Conservation (phyloP, 805 yeast genomes). For the Candida maltosa region DNA sequence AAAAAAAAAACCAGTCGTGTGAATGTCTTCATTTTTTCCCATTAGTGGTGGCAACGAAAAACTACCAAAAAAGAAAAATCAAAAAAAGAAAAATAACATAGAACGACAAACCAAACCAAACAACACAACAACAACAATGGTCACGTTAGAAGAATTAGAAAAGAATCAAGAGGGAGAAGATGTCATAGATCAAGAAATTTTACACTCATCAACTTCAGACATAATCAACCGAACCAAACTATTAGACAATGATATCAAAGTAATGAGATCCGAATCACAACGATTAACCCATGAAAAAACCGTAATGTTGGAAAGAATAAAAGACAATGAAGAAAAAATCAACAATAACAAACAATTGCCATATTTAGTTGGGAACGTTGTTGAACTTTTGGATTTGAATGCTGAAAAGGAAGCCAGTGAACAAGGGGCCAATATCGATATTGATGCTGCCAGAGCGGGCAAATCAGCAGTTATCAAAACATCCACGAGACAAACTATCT, state of each 20-base stretch:
- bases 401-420: constrained; percentile 79
- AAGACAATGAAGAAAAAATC: constrained; percentile 94
- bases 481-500: constrained; percentile 95
- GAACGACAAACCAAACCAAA: too few relatives aligned
- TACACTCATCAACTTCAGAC: constrained; percentile 74
- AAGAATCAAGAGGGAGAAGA: constrained; percentile 43
- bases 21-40: too few relatives aligned
- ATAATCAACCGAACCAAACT: constrained; percentile 81
- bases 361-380: constrained; percentile 93
- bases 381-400: constrained; percentile 85
- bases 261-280: constrained; percentile 88
- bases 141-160: constrained; percentile 82
- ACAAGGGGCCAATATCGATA: constrained; percentile 93
- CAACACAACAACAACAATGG: constrained; percentile 51
- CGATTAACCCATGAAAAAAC: constrained; percentile 89
- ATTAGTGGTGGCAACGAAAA: too few relatives aligned
- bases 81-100: too few relatives aligned
- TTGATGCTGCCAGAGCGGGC: constrained; percentile 87
- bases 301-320: constrained; percentile 88
- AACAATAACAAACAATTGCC: constrained; percentile 95
- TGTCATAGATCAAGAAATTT: constrained; percentile 79
- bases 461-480: constrained; percentile 98
- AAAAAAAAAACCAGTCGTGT: too few relatives aligned
- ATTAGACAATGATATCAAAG: constrained; percentile 91
- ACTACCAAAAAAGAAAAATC: too few relatives aligned